Conservation (phyloP, 441 rosid genomes). For the Populus tomentosa region DNA sequence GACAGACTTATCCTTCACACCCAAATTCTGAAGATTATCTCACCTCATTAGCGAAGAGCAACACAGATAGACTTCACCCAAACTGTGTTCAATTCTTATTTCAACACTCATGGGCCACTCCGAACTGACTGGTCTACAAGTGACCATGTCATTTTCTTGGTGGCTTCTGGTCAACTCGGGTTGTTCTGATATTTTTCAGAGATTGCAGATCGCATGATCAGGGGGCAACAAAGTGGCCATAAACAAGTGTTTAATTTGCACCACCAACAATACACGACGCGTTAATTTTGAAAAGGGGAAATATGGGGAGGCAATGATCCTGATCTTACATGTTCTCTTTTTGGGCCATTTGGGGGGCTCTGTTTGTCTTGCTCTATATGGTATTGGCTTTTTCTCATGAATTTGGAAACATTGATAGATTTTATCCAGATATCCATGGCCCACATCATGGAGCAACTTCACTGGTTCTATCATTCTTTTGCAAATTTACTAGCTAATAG, state of each 20-base stretch:
- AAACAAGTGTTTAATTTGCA: background rate
- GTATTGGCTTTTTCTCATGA: constrained; percentile 16
- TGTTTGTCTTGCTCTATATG: background rate
- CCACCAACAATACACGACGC: background rate
- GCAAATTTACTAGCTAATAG: background rate
- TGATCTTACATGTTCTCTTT: background rate
- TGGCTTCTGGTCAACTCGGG: background rate
- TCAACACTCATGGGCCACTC: background rate
- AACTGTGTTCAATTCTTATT: background rate
- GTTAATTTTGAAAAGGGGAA: no score
- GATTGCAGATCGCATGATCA: background rate
- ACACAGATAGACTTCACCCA: background rate
- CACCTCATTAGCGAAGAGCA: background rate
- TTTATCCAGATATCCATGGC: constrained; percentile 20
- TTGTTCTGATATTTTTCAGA: background rate
- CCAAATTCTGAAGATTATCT: background rate
- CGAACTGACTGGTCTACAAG: background rate
- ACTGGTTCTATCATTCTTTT: background rate
- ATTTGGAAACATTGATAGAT: constrained; percentile 12
- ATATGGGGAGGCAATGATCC: background rate
- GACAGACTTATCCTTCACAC: background rate
- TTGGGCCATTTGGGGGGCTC: constrained; percentile 1
- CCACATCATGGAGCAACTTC: constrained; percentile 12
- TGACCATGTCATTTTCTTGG: background rate
- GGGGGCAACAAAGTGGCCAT: background rate